These are phyloP conservation scores for Lentinula sp. DNA, from an alignment of 768 basidiomycete genomes.

Conservation along the genomic window DNA sequence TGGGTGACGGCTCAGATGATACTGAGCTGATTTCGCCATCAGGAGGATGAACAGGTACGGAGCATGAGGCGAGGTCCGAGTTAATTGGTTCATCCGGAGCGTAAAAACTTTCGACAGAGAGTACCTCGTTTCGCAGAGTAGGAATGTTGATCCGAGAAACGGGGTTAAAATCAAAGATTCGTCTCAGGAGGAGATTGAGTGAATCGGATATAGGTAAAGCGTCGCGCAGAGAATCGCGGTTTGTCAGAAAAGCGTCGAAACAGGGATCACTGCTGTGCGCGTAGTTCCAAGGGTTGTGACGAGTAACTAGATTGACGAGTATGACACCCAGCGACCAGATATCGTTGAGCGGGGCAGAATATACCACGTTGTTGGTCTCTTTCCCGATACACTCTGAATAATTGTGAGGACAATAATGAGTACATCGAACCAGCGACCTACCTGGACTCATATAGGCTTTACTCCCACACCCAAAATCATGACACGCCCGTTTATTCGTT, in stretches of 20 bases:
- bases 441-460: slow-evolving; percentile 68
- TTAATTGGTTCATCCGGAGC: not conserved
- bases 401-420: not conserved
- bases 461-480: slow-evolving; percentile 54
- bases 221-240: slow-evolving; percentile 39
- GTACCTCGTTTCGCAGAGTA: not conserved
- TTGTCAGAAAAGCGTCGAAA: slow-evolving; percentile 39
- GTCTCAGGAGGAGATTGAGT: slow-evolving; percentile 41
- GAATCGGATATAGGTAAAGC: slow-evolving; percentile 47
- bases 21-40: not conserved
- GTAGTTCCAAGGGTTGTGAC: slow-evolving; percentile 46
- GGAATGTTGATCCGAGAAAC: slow-evolving; percentile 24
- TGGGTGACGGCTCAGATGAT: not conserved
- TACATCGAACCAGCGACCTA: slow-evolving; percentile 19
- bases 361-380: slow-evolving; percentile 1
- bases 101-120: not conserved
- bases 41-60: not conserved
- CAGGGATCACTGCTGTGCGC: slow-evolving; percentile 45
- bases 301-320: slow-evolving; percentile 51
- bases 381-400: slow-evolving; percentile 3
- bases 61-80: not conserved
- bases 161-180: slow-evolving; percentile 43
- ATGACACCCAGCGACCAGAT: slow-evolving; percentile 48
- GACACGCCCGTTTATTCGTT: slow-evolving; percentile 36
- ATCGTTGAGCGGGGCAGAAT: slow-evolving; percentile 24